These are phyloP conservation scores for Rhodotorula sp. DNA, from an alignment of 1,284 basidiomycete genomes.

Conservation along the genomic window DNA sequence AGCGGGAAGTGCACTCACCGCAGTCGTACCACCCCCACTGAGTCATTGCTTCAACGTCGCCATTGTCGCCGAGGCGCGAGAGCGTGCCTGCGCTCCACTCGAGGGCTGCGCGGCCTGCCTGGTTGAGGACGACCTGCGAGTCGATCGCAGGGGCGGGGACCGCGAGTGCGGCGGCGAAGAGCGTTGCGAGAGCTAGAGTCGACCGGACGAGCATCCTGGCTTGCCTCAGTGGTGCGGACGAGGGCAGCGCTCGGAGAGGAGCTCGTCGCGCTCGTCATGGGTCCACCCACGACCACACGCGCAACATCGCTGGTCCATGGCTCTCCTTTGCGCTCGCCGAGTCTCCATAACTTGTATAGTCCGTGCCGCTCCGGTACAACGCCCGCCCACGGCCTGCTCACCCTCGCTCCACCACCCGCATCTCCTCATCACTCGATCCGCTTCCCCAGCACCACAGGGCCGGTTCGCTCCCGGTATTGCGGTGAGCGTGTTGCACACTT, in stretches of 20 bases:
- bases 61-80: slow-evolving; percentile 29
- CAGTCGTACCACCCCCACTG: slow-evolving; percentile 46
- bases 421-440: no score
- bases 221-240: not conserved
- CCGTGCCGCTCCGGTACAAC: no score
- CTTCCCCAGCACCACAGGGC: no score
- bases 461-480: no score
- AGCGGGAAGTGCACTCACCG: slow-evolving; percentile 32
- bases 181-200: not conserved
- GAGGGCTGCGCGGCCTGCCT: slow-evolving; percentile 18
- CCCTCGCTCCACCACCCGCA: no score
- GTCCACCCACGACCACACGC: no score
- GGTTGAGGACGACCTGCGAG: slow-evolving; percentile 8
- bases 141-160: not conserved
- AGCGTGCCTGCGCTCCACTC: slow-evolving; percentile 38
- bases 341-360: no score
- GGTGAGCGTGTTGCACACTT: no score
- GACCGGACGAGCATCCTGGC: slow-evolving; percentile 7
- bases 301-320: no score
- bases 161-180: slow-evolving; percentile 5
- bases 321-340: no score
- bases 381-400: no score
- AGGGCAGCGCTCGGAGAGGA: no score
- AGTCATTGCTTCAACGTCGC: slow-evolving; percentile 31
- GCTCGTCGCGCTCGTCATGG: not conserved